phyloP scores from a whole-genome alignment of 2,329 filamentous ascomycete genomes.

The Penicillium hesseltinei region DNA sequence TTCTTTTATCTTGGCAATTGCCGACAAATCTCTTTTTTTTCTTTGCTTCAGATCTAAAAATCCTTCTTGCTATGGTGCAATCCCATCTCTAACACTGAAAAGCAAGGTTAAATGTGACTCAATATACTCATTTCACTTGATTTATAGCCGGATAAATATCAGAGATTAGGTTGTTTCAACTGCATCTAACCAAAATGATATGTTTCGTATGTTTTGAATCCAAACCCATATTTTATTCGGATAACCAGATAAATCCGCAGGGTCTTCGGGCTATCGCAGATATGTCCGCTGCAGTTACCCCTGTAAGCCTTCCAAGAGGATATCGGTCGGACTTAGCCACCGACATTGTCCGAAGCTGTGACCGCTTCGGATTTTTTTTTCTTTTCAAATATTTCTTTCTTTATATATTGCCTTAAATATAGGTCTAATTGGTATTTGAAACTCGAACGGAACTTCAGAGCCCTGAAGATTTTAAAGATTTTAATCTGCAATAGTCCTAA shows the following conservation, averaged over 20 bases:
- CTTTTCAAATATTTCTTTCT: neutral
- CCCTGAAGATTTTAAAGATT: neutral
- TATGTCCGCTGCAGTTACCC: neutral
- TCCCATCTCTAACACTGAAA: too few relatives aligned
- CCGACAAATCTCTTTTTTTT: conserved; percentile 13
- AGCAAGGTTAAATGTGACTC: too few relatives aligned
- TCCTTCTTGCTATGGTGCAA: too few relatives aligned
- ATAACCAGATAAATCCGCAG: neutral
- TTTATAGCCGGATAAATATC: too few relatives aligned
- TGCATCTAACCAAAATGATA: neutral
- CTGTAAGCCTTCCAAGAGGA: neutral
- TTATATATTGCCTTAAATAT: neutral
- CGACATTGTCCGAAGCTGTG: neutral
- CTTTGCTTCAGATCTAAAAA: neutral
- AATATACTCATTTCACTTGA: too few relatives aligned
- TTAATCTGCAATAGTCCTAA: neutral
- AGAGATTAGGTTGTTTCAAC: neutral
- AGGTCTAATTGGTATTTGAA: neutral
- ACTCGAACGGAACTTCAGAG: neutral
- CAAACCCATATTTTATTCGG: neutral
- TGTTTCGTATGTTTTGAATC: neutral
- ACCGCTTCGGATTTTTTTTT: neutral
- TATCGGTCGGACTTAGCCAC: neutral
- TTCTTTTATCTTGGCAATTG: conserved; percentile 13
- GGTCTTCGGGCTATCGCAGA: neutral